Evolutionary conservation across 441 rosid genomes (phyloP), one percentile per base, ranked within the genome.

Genomic region (Dalechampia spathulata): DNA sequence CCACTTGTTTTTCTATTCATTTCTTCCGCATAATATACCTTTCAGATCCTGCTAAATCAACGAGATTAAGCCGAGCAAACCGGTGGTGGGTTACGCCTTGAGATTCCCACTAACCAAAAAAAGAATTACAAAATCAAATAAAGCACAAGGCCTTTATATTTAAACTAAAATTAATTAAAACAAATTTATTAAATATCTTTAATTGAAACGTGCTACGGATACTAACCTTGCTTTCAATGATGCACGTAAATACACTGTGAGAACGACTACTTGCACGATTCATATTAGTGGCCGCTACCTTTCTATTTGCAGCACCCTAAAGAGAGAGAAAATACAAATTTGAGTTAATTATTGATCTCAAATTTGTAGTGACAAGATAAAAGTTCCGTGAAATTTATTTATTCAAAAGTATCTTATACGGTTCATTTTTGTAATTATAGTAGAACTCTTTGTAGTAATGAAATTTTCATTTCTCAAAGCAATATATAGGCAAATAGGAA

Each of bases 221-320:
- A 52, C 75, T 64, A 68, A 94, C 98, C 91, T 87, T 80, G 65
- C 99, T 87, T 72, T 90, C 99, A 44, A 90, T 87, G 59, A 79
- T 77, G 61, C 99, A 94, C 49, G 99, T 90, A 74, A 94, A 87
- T 38, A 94, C 98, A 74, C 99, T 94, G 55, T 94, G 99, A 54
- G 99, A 94, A 60, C 99, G 95, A 72, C 99, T 94, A 73, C 99
- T 94, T 20, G 95, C 98, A 66, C 76, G 92, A 65, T 90, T 94
- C 99, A 90, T 87, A 68, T 90, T 90, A 54, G 99, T 90, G 7
- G 99, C 90, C 60, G 99, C 99, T 48, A 94, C 98, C 72, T 90
- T 90, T 72, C 99, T 80, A 61, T 90, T 94, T 66, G 95, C 86
- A 52, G 99, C 85, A 55, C 99, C 99, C 99, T 94, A 77, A 58